Percentiles rank a stretch among this genome's conserved stretches.
These are phyloP conservation scores for Neonectria sp. DNA, from an alignment of 2,329 filamentous ascomycete species.

Conservation along the genomic window DNA sequence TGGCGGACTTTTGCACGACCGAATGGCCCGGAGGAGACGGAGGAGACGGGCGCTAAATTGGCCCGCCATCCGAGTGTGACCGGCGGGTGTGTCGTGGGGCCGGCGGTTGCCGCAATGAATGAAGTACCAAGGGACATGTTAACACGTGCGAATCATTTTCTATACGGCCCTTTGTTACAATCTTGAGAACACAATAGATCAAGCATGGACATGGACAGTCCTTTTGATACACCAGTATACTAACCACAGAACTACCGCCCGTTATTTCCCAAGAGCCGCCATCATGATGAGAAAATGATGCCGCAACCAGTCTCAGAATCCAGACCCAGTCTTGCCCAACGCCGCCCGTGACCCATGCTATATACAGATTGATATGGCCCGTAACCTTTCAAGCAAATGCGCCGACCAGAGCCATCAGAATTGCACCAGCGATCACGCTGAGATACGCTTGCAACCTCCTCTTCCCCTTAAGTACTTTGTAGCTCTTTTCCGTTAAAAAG, in stretches of 20 bases:
- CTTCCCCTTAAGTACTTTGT: conserved; percentile 74
- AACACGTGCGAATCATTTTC: not conserved
- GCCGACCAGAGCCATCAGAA: conserved; percentile 80
- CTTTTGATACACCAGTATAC: not conserved
- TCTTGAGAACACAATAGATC: not conserved
- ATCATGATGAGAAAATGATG: not conserved
- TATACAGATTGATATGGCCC: conserved; percentile 27
- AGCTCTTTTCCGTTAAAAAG: conserved; percentile 83
- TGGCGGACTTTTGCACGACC: conserved; percentile 2
- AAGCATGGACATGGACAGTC: not conserved
- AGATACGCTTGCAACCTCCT: conserved; percentile 74
- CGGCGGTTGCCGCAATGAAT: not conserved
- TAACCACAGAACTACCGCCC: no score
- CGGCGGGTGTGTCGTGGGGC: conserved; percentile 43
- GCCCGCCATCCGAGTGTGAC: conserved; percentile 32
- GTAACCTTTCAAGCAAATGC: conserved; percentile 74
- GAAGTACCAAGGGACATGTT: not conserved
- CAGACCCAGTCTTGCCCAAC: conserved; percentile 16
- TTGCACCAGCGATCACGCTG: conserved; percentile 74
- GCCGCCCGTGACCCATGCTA: conserved; percentile 32
- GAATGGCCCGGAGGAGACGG: conserved; percentile 8
- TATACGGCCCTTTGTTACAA: not conserved
- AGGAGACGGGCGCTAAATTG: conserved; percentile 27
- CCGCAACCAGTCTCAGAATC: conserved; percentile 6
- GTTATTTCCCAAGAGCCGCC: conserved; percentile 3